These are phyloP conservation scores for Ampelocalamus luodianensis DNA, from an alignment of 176 grass and related monocot species.

Conservation along the genomic window DNA sequence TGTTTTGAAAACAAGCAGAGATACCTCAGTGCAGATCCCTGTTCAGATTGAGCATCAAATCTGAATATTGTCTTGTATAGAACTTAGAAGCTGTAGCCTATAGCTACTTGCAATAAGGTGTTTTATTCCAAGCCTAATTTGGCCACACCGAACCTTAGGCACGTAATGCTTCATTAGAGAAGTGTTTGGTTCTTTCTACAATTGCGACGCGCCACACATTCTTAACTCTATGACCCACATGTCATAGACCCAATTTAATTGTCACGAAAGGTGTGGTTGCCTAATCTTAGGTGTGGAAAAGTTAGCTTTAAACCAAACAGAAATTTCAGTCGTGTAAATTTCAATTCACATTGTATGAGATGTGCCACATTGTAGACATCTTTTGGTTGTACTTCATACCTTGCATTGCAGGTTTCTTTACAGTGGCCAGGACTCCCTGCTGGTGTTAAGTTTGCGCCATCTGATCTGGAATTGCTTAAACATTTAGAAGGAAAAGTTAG, in stretches of 20 bases:
- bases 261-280: not conserved
- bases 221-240: not conserved
- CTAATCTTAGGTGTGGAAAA: not conserved
- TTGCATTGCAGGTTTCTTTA: slow-evolving; percentile 59
- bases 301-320: not conserved
- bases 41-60: not conserved
- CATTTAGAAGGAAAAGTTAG: slow-evolving; percentile 73
- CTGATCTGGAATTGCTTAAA: slow-evolving; percentile 63
- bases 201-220: not conserved
- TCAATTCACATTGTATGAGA: slow-evolving; percentile 9
- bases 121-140: not conserved
- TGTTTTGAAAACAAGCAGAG: not conserved
- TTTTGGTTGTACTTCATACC: not conserved
- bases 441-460: slow-evolving; percentile 85
- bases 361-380: not conserved
- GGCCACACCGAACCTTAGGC: not conserved
- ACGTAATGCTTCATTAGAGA: not conserved
- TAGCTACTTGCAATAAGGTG: not conserved
- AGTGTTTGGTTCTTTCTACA: not conserved
- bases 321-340: not conserved
- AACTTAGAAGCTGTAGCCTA: not conserved
- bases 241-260: not conserved
- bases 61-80: not conserved
- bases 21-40: not conserved
- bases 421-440: slow-evolving; percentile 64